Base-by-base conservation (phyloP, 495 filamentous ascomycete genomes). In the Penicillium mononematosum region DNA sequence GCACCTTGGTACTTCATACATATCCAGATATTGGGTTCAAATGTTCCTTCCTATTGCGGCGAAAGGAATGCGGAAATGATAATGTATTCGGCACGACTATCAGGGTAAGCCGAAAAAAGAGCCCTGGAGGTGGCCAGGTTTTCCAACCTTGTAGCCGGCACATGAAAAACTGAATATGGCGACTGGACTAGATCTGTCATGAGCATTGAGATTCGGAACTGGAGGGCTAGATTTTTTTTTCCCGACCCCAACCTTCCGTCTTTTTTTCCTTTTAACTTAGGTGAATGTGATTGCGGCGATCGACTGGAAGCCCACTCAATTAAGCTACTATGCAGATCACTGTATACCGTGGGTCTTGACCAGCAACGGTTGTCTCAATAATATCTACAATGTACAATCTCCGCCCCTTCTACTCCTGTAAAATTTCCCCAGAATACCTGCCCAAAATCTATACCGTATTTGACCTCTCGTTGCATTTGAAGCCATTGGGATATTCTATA, bases 241-340 rank as follows among this genome's bases (percentile, higher is more conserved):
- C 24, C 24, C 31, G 2, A 2, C 31, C 31, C 29, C 29, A 9
- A 9, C 29, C 11, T 22, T 44, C 20, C 6, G 14, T 44, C 24
- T n/a, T 27, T 4, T 25, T 45, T 9, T 17, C 5, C 1, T 2
- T n/a, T 45, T 27, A 7, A 25, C 29, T 34, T 3, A 22, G 39
- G 31, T 27, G 17, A 53, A 53, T 39, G 17, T 41, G 50, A 41
- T 44, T 17, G 25, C 25, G 39, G 1, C 36, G 49, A 48, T 48
- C 49, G 36, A 52, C 22, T 52, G 43, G 31, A 16, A 54, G 44
- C 17, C 39, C 50, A 44, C 50, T 44, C 10, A 24, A 55, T 55
- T 55, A 47, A 47, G 53, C 53, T 55, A 45, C 43, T 27, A 34
- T 55, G 53, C 24, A 55, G 53, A 55, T 55, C 53, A 8, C 16